Evolutionary conservation across 164 flowering plant species (phyloP), one percentile per base, ranked within the genome.

Genomic region (Magnolia kwangsiensis): DNA sequence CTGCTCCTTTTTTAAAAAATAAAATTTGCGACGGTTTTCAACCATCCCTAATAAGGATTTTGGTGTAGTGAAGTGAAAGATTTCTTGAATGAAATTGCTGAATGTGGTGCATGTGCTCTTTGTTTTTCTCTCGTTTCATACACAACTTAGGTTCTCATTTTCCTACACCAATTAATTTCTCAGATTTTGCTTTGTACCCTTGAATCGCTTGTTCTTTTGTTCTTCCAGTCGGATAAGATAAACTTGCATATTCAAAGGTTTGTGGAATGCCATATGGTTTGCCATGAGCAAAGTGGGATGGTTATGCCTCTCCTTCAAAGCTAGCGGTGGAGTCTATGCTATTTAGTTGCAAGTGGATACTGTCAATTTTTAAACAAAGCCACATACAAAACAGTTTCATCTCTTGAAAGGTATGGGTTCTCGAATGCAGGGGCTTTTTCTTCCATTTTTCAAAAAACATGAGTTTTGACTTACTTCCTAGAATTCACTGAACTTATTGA

Each of bases 21-120:
- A 27, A 27, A 1, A 27, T 27, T 27, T 27, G 29, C 2, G 29
- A 27, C 29, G 1, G 29, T 27, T 27, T 27, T 27, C 29, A 27
- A 27, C 29, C 2, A 1, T 27, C 29, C 29, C 29, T 27, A 27
- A 27, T 27, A 27, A 27, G 2, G 29, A 1, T 0, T 24, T 24
- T 24, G 27, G 27, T 24, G 27, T 24, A 27, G 27, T 27, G 27
- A 27, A 80, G 69, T 8, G 74, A 89, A 86, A 75, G 99, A 94
- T 83, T 96, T 92, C 69, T 96, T 97, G 7, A 83, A 80, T 82
- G 99, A 98, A 50, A 96, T 96, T 78, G 76, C 88, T 75, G 94
- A 96, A 85, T 88, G 97, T 87, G 99, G 99, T 76, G 91, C 98
- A 19, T 98, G 92, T 88, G 99, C 99, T 78, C 93, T 96, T 19